Conservation (phyloP, 768 basidiomycete species). For the Auriscalpium orientale region DNA sequence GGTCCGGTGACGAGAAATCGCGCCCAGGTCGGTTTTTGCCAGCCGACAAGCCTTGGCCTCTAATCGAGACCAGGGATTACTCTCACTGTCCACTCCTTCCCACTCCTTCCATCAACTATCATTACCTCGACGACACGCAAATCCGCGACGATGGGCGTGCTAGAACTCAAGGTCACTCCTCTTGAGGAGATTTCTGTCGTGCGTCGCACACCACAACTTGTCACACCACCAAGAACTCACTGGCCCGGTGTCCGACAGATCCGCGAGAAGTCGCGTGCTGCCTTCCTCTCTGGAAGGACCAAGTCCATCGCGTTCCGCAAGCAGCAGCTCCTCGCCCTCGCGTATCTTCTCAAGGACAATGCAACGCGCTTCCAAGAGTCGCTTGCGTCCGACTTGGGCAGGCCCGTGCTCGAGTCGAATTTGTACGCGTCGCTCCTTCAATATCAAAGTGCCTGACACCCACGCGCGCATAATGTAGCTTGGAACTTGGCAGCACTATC, state of each 20-base stretch:
- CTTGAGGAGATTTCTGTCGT: constrained; percentile 22
- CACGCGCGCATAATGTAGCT: constrained; percentile 28
- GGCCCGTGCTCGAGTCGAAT: constrained; percentile 50
- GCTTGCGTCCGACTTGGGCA: constrained; percentile 53
- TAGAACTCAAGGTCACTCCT: constrained; percentile 2
- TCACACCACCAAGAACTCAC: neutral
- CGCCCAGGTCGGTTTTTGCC: too few relatives aligned
- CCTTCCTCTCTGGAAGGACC: constrained; percentile 59
- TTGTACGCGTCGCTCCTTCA: constrained; percentile 28
- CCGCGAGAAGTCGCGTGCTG: constrained; percentile 43
- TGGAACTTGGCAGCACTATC: constrained; percentile 53
- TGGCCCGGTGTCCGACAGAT: constrained; percentile 33
- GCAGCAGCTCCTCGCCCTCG: constrained; percentile 68
- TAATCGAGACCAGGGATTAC: too few relatives aligned
- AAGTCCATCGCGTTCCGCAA: constrained; percentile 63
- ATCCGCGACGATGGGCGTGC: too few relatives aligned
- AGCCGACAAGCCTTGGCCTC: too few relatives aligned
- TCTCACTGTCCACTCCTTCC: too few relatives aligned
- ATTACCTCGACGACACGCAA: too few relatives aligned
- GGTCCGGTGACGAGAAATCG: too few relatives aligned
- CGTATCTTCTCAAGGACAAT: constrained; percentile 72
- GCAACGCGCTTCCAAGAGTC: constrained; percentile 49
- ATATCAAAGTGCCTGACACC: neutral
- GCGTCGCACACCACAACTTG: neutral
- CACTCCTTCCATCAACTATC: too few relatives aligned